These are phyloP conservation scores for Casuarina glauca DNA, from an alignment of 306 rosid species.

Conservation along the genomic window DNA sequence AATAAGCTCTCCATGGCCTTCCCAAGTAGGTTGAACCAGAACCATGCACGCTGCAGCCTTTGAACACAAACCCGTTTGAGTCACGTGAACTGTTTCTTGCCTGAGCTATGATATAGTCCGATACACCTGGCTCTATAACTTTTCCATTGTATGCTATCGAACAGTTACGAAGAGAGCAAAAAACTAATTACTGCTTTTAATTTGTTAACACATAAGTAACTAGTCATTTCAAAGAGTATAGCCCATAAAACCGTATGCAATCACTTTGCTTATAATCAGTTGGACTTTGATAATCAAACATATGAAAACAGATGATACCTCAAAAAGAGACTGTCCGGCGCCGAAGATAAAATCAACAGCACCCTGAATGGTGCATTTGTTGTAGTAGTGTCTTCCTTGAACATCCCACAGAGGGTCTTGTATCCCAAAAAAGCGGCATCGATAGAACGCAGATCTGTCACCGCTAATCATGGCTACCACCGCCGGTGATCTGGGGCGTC, in stretches of 20 bases:
- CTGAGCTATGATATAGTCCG: conserved; percentile 73
- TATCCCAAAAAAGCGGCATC: conserved; percentile 62
- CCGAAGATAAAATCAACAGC: conserved; percentile 90
- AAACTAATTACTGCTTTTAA: not conserved
- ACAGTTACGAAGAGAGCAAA: conserved; percentile 41
- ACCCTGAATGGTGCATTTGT: conserved; percentile 67
- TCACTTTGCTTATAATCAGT: no score
- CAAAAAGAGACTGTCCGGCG: conserved; percentile 62
- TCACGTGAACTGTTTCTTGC: conserved; percentile 51
- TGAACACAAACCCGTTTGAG: conserved; percentile 70
- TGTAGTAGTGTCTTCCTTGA: conserved; percentile 67
- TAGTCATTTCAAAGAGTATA: not conserved
- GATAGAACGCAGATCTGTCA: conserved; percentile 43
- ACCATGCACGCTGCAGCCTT: conserved; percentile 47
- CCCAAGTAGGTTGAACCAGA: conserved; percentile 68
- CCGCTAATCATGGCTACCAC: conserved; percentile 67
- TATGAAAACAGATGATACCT: conserved; percentile 37
- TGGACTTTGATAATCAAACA: not conserved
- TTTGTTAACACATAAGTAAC: not conserved
- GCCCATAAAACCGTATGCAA: no score
- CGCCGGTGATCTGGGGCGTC: conserved; percentile 37
- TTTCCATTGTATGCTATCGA: conserved; percentile 44
- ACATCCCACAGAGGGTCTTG: conserved; percentile 92
- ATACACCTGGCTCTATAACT: conserved; percentile 30
- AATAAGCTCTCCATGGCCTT: conserved; percentile 74